Conservation (phyloP, 257 asterid genomes). For the Datura wrightii region DNA sequence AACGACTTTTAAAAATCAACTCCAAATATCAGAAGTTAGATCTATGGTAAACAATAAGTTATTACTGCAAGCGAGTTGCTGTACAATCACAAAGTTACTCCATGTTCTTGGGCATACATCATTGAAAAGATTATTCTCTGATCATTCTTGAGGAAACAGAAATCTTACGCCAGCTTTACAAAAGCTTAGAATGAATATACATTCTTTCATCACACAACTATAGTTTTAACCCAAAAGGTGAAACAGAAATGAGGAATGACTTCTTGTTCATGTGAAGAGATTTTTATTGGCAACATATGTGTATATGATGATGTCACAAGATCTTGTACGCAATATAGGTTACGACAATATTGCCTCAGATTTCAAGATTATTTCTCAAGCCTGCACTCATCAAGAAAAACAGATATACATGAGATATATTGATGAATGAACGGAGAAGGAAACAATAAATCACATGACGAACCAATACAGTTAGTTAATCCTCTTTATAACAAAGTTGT, state of each 20-base stretch:
- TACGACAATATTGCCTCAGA: background rate
- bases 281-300: background rate
- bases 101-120: background rate
- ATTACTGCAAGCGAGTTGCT: conserved; percentile 30
- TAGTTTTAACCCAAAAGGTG: conserved; percentile 9
- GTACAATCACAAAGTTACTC: conserved; percentile 27
- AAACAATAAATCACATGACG: background rate
- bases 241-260: conserved; percentile 1
- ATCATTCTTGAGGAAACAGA: conserved; percentile 33
- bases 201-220: background rate
- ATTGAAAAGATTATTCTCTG: conserved; percentile 32
- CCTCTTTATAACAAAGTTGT: background rate
- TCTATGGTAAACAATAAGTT: background rate
- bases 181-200: background rate
- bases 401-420: background rate
- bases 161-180: conserved; percentile 20
- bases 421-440: background rate
- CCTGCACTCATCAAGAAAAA: background rate
- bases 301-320: conserved; percentile 25
- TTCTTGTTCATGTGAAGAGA: background rate
- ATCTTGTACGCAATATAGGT: background rate
- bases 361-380: background rate
- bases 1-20: too few species aligned
- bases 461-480: background rate
- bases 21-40: too few species aligned